Base-by-base conservation (phyloP, 306 rosid species). In the Inga laurina region DNA sequence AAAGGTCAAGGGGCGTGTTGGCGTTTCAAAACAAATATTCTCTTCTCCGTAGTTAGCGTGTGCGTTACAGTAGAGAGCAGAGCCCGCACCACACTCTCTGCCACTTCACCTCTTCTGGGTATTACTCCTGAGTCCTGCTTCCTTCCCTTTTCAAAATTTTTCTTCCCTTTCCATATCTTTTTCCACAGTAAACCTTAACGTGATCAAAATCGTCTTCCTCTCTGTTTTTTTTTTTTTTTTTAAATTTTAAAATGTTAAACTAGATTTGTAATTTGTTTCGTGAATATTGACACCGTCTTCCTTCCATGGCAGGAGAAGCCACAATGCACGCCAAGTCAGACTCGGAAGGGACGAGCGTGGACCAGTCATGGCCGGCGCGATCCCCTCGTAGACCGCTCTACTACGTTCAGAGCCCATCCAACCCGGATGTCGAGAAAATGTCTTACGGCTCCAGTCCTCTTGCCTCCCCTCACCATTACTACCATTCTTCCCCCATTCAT, bases 391-490 rank as follows among this genome's bases (percentile, higher is more conserved):
- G 99, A 32, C 93, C 94, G 12, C 82, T 96, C 0, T 96, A 96
- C 94, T 96, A 92, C 88, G 99, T 96, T 0, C 98, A 93, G 79
- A 96, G 99, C 61, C 99, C 99, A 0, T 96, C 99, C 12, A 90
- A 92, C 89, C 94, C 89, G 67, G 99, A 93, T 79, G 97, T 83
- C 0, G 98, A 96, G 91, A 96, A 93, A 86, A 96, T 93, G 99
- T 96, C 99, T 0, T 96, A 92, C 87, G 98, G 93, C 8, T 96
- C 97, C 0, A 92, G 97, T 76, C 99, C 98, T 0, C 5, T 77
- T 4, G 97, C 84, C 10, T 96, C 99, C 0, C 98, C 98, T 5
- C 91, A 83, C 49, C 97, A 91, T 44, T 91, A 88, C 59, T 91
- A 91, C 87, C 91, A 88, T 76, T 92, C 92, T 61, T 96, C 99